These are phyloP conservation scores for Neckera pumila DNA, from an alignment of 225 moss, liverwort and hornwort genomes.

Conservation along the genomic window DNA sequence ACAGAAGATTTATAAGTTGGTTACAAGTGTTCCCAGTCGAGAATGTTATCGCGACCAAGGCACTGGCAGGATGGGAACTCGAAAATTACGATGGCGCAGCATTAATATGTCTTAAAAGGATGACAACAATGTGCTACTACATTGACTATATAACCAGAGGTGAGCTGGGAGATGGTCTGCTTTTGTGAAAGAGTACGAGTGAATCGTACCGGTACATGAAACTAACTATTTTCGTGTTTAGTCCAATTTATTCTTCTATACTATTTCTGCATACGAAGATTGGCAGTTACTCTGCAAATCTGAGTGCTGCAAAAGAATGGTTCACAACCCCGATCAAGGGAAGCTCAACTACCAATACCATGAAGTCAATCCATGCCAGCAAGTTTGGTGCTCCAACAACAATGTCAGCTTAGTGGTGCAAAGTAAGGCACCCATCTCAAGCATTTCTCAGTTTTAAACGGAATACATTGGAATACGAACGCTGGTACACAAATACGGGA, in stretches of 20 bases:
- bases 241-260: not conserved
- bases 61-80: not conserved
- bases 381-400: not conserved
- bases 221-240: not conserved
- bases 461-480: not conserved
- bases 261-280: not conserved
- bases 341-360: not conserved
- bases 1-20: too few relatives aligned
- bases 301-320: not conserved
- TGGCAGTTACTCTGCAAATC: not conserved
- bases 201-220: too few relatives aligned
- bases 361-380: not conserved
- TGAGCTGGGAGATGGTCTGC: not conserved
- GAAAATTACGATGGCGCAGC: not conserved
- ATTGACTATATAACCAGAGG: not conserved
- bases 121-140: not conserved
- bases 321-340: not conserved
- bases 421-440: not conserved
- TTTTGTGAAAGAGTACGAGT: too few relatives aligned
- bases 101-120: not conserved
- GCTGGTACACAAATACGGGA: not conserved
- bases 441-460: not conserved
- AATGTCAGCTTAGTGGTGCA: too few relatives aligned
- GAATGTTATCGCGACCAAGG: not conserved
- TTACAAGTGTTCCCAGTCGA: not conserved